Conservation (phyloP, 495 filamentous ascomycete genomes). For the Xylaria scruposa region DNA sequence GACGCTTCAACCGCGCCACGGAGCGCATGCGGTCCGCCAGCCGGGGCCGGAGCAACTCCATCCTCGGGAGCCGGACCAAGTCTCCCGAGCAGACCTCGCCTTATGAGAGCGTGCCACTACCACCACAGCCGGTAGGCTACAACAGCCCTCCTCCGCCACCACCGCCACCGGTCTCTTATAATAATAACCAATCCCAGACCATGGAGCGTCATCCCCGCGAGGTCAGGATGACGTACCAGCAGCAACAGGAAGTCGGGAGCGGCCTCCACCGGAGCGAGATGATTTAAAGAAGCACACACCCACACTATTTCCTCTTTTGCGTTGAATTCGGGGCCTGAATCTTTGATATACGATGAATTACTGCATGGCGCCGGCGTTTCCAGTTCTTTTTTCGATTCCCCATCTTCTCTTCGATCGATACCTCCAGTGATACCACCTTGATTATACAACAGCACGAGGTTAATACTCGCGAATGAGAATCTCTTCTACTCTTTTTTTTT, state of each 20-base stretch:
- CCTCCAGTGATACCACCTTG: constrained; percentile 34
- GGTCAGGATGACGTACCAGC: constrained; percentile 45
- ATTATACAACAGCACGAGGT: constrained; percentile 6
- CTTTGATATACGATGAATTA: constrained; percentile 35
- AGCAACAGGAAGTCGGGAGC: constrained; percentile 50
- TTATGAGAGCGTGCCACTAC: constrained; percentile 64
- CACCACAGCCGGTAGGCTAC: constrained; percentile 27
- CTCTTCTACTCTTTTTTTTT: constrained; percentile 2
- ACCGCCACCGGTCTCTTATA: neutral
- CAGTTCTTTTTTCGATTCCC: constrained; percentile 5
- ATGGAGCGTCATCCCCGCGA: constrained; percentile 51
- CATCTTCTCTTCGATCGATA: constrained; percentile 19
- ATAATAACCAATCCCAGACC: constrained; percentile 24
- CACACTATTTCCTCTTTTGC: neutral
- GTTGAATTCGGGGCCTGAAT: constrained; percentile 10
- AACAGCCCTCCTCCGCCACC: constrained; percentile 14
- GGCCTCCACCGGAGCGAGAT: constrained; percentile 55
- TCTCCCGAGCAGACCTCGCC: constrained; percentile 53
- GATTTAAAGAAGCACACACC: constrained; percentile 40
- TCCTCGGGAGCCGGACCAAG: constrained; percentile 45
- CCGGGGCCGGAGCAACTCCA: constrained; percentile 55
- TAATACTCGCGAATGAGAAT: neutral
- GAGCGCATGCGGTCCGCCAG: constrained; percentile 73
- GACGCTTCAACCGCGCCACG: constrained; percentile 69
- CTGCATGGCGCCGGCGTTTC: constrained; percentile 44